phyloP scores from a whole-genome alignment of 2,329 filamentous ascomycete species.

The Paecilomyces formosus region DNA sequence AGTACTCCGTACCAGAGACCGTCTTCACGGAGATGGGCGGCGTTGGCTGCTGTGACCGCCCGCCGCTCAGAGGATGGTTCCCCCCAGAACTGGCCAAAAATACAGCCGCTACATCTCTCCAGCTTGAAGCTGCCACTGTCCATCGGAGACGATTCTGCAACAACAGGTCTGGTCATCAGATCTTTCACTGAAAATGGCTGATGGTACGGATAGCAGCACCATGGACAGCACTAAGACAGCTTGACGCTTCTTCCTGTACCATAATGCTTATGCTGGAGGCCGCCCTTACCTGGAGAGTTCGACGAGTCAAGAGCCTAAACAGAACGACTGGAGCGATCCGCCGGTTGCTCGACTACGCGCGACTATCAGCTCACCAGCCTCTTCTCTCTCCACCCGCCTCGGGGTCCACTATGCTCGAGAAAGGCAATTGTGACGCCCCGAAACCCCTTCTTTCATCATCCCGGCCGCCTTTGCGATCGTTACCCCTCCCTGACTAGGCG shows the following conservation, averaged over 20 bases:
- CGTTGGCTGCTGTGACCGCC: neutral
- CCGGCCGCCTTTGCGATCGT: neutral
- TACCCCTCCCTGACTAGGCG: neutral
- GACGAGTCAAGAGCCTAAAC: neutral
- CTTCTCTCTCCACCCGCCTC: neutral
- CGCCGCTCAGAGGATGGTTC: too few species aligned
- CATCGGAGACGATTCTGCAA: too few species aligned
- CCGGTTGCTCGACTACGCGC: neutral
- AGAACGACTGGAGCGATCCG: neutral
- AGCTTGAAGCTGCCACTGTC: too few species aligned
- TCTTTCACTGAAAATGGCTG: too few species aligned
- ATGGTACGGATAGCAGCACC: too few species aligned
- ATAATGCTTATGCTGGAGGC: neutral
- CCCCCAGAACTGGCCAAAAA: too few species aligned
- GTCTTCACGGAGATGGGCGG: neutral
- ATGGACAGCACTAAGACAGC: too few species aligned
- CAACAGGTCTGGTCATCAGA: too few species aligned
- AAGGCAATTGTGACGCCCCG: neutral
- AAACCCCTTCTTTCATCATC: neutral
- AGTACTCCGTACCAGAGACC: neutral
- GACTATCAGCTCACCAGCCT: neutral
- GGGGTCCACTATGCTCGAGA: neutral
- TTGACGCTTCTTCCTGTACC: too few species aligned
- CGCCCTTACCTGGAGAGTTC: neutral
- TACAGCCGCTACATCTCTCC: too few species aligned